Base-by-base conservation (phyloP, 192 early-diverging fungal genomes). In the Geranomyces michiganensis region DNA sequence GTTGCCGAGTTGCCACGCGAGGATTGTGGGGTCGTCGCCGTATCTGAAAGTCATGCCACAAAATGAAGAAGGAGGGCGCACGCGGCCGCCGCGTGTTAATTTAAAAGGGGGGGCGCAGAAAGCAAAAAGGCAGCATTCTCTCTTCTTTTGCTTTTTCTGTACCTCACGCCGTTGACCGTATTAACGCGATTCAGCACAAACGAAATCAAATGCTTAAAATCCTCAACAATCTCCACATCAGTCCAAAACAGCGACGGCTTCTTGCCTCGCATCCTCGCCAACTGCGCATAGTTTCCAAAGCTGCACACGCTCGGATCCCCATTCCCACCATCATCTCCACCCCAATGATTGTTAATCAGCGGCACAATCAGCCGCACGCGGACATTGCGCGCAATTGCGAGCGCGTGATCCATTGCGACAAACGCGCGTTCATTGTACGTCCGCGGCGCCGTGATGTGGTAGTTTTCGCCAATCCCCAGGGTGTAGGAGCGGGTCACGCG, bases 1-100 rank as follows among this genome's bases (percentile, higher is more conserved):
- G 73, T 86, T 86, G 24, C 84, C 84, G 0, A 74, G 62, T 49
- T 85, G 71, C 79, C 79, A 81, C 0, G 76, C 84, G 13, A 82
- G 70, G n/a, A 86, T 74, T 31, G 80, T 67, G 10, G 78, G 70
- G 56, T 86, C 84, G 22, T 78, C 64, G 0, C 71, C 44, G 65
- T 85, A 85, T 36, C 70, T 72, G 31, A 27, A 14, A 24, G 19
- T 47, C 46, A 47, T 47, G 46, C 12, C 10, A 47, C 19, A 19
- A 47, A 19, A 47, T 10, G 46, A 19, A 19, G 12, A 19, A 19
- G 46, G 19, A 14, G 12, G 46, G 46, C 10, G 19, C 19, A 19
- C 19, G 46, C 12, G 12, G 46, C 46, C 19, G 46, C 46, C 12
- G 19, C 12, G 46, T 47, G 46, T 47, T 47, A n/a, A n/a, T n/a